Conservation (phyloP, 306 rosid species). For the Gastrolobium bilobum region DNA sequence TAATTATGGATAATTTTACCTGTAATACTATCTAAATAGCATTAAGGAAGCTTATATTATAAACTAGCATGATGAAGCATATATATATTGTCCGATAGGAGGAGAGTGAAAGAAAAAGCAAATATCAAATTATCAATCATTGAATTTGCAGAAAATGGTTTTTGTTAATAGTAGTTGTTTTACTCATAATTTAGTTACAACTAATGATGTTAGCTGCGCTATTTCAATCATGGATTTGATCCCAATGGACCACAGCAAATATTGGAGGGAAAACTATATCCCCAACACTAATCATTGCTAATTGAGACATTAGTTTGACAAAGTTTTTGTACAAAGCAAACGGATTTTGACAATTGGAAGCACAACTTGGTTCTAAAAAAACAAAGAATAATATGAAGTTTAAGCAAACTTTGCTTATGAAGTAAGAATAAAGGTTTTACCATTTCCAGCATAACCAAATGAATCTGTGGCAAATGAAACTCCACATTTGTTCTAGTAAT, state of each 20-base stretch:
- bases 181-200: constrained; percentile 30
- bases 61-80: constrained; percentile 45
- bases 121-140: constrained; percentile 38
- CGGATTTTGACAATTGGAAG: background rate
- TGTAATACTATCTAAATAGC: constrained; percentile 13
- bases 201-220: constrained; percentile 33
- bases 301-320: background rate
- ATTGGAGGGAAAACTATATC: background rate
- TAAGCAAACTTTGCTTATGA: constrained; percentile 5
- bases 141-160: constrained; percentile 18
- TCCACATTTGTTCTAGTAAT: constrained; percentile 45
- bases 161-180: background rate
- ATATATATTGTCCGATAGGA: constrained; percentile 20
- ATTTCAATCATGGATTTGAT: background rate
- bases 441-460: constrained; percentile 31
- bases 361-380: background rate
- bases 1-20: constrained; percentile 32
- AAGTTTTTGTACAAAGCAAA: constrained; percentile 38
- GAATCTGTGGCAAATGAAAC: constrained; percentile 44
- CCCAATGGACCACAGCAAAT: background rate
- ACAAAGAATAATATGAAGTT: background rate
- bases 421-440: constrained; percentile 8
- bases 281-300: constrained; percentile 37
- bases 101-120: background rate
- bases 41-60: constrained; percentile 42